A percentile compares a stretch with the other conserved stretches of the same genome.
phyloP scores from a whole-genome alignment of 164 flowering plant genomes.

The Sextonia rubra region DNA sequence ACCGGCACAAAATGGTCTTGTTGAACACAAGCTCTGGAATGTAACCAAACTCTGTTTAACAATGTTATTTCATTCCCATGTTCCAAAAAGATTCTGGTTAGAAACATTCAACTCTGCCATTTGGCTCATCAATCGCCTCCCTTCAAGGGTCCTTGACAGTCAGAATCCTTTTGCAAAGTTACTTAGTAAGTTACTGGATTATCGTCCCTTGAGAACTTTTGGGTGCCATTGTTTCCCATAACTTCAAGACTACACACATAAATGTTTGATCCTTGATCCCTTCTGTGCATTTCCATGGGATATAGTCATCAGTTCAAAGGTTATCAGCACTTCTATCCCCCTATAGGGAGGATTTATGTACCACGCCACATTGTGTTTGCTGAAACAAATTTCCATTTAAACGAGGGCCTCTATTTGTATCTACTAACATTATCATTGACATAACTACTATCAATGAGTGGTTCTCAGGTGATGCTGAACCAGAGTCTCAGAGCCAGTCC shows the following conservation, averaged over 20 bases:
- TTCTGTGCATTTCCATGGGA: not conserved
- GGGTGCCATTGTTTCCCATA: not conserved
- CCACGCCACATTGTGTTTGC: not conserved
- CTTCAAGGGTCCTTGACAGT: not conserved
- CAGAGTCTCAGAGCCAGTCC: not conserved
- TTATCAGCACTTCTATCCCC: not conserved
- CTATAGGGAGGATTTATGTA: not conserved
- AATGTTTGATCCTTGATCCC: not conserved
- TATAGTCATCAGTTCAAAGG: not conserved
- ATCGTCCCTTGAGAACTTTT: not conserved
- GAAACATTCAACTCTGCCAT: not conserved
- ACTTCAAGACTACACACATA: not conserved
- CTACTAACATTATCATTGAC: too few relatives aligned
- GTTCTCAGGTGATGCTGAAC: not conserved
- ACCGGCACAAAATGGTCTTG: not conserved
- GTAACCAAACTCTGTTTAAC: not conserved
- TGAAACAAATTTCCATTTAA: not conserved
- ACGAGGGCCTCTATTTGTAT: not conserved
- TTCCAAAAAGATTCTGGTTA: slow-evolving; percentile 1
- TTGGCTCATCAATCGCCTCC: not conserved
- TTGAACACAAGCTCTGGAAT: not conserved
- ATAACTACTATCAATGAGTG: not conserved
- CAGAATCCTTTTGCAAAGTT: not conserved
- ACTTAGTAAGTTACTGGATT: not conserved
- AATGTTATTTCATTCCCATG: not conserved